A percentile compares a stretch with the other conserved stretches of the same genome.
Conservation (phyloP, 2,329 filamentous ascomycete species). For the Chaetomium sp. region DNA sequence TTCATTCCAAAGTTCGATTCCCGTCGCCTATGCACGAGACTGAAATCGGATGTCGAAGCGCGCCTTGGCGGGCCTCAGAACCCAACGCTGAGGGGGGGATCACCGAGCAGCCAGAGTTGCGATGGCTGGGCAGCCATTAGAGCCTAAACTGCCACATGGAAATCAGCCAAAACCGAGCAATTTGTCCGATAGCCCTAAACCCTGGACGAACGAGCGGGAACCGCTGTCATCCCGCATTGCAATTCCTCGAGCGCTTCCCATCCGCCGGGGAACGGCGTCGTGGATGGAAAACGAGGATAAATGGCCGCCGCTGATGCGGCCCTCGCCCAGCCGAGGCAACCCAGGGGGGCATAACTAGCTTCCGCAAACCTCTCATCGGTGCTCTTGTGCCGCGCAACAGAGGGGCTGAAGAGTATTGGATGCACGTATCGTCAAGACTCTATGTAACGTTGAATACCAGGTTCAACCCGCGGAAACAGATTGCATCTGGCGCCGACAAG, state of each 20-base stretch:
- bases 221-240: slow-evolving; percentile 9
- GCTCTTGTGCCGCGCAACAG: not conserved
- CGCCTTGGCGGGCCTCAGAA: slow-evolving; percentile 28
- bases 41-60: slow-evolving; percentile 30
- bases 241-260: slow-evolving; percentile 24
- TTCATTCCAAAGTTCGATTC: slow-evolving; percentile 22
- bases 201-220: slow-evolving; percentile 15
- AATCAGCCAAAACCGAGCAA: slow-evolving; percentile 38
- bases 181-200: slow-evolving; percentile 30
- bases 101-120: slow-evolving; percentile 23
- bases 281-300: slow-evolving; percentile 30
- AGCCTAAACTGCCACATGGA: slow-evolving; percentile 38
- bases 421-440: not conserved
- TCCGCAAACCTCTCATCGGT: not conserved
- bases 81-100: slow-evolving; percentile 17
- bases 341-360: not conserved
- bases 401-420: not conserved
- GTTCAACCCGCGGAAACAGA: not conserved
- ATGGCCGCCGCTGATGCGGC: slow-evolving; percentile 31
- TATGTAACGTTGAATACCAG: not conserved
- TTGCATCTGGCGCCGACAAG: slow-evolving; percentile 1
- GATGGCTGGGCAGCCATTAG: slow-evolving; percentile 24
- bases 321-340: slow-evolving; percentile 21
- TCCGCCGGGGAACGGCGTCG: slow-evolving; percentile 23
- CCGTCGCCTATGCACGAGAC: slow-evolving; percentile 32